Percentiles rank a stretch among this genome's conserved stretches.
Evolutionary conservation across 495 filamentous ascomycete species (phyloP).

Genomic region (Penicillium samsonianum): DNA sequence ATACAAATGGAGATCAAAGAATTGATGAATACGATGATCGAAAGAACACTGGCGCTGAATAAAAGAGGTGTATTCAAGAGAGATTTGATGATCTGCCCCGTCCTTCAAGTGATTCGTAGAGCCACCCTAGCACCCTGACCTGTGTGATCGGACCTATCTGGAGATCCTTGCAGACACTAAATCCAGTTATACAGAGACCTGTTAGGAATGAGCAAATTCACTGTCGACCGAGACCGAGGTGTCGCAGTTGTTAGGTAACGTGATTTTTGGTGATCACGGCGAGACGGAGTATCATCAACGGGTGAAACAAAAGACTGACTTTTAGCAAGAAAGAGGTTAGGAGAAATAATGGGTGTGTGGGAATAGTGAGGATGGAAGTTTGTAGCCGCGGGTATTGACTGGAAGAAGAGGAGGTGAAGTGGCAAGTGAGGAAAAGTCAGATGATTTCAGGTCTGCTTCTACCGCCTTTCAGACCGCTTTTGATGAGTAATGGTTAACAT

Average conservation of each 20-base stretch:
- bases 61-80: slow-evolving; percentile 20
- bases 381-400: neutral
- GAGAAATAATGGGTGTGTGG: neutral
- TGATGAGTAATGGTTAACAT: neutral
- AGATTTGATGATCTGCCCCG: slow-evolving; percentile 19
- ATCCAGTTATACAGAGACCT: slow-evolving; percentile 27
- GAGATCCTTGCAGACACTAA: slow-evolving; percentile 66
- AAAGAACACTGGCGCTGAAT: slow-evolving; percentile 22
- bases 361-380: neutral
- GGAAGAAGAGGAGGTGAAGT: slow-evolving; percentile 11
- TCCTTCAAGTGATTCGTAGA: slow-evolving; percentile 28
- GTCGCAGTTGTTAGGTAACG: neutral
- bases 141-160: slow-evolving; percentile 43
- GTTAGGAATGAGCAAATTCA: slow-evolving; percentile 3
- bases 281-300: neutral
- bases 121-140: slow-evolving; percentile 23
- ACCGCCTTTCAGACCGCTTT: slow-evolving; percentile 4
- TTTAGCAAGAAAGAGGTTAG: neutral
- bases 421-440: slow-evolving; percentile 13
- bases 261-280: neutral
- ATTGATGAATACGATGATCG: slow-evolving; percentile 35
- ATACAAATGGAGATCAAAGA: slow-evolving; percentile 41
- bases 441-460: neutral
- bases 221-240: neutral
- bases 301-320: neutral